phyloP scores from a whole-genome alignment of 192 early-diverging fungal species.

The Umbelopsis vinacea region DNA sequence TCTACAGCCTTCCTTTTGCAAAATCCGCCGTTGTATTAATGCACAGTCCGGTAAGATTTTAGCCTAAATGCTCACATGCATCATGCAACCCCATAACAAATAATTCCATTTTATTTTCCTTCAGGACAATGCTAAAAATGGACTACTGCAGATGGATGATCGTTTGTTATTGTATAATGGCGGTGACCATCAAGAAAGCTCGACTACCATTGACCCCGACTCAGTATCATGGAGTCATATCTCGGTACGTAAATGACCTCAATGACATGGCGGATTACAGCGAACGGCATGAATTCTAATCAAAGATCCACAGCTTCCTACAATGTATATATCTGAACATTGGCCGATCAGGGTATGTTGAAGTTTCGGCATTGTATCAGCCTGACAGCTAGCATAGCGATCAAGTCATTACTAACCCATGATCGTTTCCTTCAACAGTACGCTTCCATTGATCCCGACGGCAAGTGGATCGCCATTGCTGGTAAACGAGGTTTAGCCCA shows the following conservation, averaged over 20 bases:
- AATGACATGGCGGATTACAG: neutral
- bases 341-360: conserved; percentile 79
- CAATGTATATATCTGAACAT: conserved; percentile 75
- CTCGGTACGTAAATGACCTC: conserved; percentile 48
- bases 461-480: conserved; percentile 81
- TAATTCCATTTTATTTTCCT: neutral
- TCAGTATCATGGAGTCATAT: conserved; percentile 74
- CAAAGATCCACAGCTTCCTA: conserved; percentile 55
- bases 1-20: conserved; percentile 61
- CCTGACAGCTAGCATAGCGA: neutral
- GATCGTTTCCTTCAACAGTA: conserved; percentile 43
- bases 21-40: conserved; percentile 53
- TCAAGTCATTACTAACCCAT: neutral
- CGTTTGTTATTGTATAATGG: conserved; percentile 69
- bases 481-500: conserved; percentile 84
- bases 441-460: conserved; percentile 68
- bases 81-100: neutral
- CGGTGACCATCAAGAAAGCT: conserved; percentile 62
- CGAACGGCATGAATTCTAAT: neutral
- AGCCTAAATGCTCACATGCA: neutral
- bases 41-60: conserved; percentile 42
- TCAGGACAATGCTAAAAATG: conserved; percentile 59
- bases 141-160: conserved; percentile 72
- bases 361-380: neutral
- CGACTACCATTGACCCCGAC: conserved; percentile 68